A percentile compares a stretch with the other conserved stretches of the same genome.
phyloP scores from a whole-genome alignment of 2,329 filamentous ascomycete genomes.

The Cladophialophora yegresii region DNA sequence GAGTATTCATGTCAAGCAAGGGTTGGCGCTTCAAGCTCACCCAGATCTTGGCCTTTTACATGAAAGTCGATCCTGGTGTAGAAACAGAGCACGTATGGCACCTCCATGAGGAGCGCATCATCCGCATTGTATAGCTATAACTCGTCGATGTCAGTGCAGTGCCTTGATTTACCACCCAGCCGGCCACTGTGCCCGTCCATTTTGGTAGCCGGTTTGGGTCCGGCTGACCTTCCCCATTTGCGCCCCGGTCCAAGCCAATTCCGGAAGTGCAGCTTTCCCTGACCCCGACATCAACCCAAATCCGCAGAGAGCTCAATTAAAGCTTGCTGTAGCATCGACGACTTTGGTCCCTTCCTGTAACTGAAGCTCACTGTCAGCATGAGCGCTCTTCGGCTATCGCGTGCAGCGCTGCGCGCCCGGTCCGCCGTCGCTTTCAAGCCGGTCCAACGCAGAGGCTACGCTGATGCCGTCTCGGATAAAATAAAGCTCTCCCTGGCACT shows the following conservation, averaged over 20 bases:
- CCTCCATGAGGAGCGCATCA: neutral
- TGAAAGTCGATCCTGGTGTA: neutral
- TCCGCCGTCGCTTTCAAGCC: conserved; percentile 74
- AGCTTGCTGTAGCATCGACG: conserved; percentile 22
- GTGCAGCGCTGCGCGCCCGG: conserved; percentile 75
- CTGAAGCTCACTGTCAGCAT: conserved; percentile 58
- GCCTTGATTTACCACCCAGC: neutral
- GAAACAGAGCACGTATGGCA: neutral
- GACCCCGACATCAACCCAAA: conserved; percentile 19
- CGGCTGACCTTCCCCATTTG: conserved; percentile 14
- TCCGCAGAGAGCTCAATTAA: conserved; percentile 26
- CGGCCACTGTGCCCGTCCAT: no score
- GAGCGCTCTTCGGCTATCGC: conserved; percentile 92
- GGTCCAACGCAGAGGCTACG: conserved; percentile 86
- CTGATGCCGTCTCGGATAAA: conserved; percentile 83
- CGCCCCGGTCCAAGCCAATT: conserved; percentile 6
- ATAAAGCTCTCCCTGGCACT: conserved; percentile 98
- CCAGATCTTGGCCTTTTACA: neutral
- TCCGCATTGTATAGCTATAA: neutral
- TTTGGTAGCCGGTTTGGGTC: neutral
- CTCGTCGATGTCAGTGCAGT: neutral
- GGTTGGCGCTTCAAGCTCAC: neutral
- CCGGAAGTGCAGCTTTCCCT: conserved; percentile 23
- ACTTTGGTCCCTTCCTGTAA: neutral
- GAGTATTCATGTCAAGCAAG: no score